Evolutionary conservation across 2,329 filamentous ascomycete genomes (phyloP).

Genomic region (Fusarium mundagurra): DNA sequence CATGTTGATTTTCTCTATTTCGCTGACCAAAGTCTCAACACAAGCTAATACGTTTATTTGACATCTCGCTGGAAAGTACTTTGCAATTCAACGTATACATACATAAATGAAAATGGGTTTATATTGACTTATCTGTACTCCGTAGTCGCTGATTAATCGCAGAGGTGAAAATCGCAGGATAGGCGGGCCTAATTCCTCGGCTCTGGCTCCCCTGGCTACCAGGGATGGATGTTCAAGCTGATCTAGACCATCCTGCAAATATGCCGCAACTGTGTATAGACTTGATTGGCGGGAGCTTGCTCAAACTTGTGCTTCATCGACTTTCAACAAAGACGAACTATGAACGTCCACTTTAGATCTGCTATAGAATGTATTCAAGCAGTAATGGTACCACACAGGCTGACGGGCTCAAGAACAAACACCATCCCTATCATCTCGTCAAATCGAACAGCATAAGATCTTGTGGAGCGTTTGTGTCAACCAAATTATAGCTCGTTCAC

Average conservation of each 20-base stretch:
- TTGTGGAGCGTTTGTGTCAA: constrained; percentile 31
- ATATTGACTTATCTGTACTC: not conserved
- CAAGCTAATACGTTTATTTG: not conserved
- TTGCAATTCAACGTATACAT: not conserved
- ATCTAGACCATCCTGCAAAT: constrained; percentile 39
- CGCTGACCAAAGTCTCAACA: not conserved
- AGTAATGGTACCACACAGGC: not conserved
- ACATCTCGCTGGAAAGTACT: not conserved
- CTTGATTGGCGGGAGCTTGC: constrained; percentile 37
- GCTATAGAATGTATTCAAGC: not conserved
- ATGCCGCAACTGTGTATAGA: constrained; percentile 35
- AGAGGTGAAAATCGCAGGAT: constrained; percentile 32
- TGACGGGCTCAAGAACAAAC: constrained; percentile 20
- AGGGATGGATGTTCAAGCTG: constrained; percentile 35
- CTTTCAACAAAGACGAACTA: too few species aligned
- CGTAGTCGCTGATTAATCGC: constrained; percentile 10
- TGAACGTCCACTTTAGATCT: not conserved
- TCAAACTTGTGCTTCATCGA: constrained; percentile 19
- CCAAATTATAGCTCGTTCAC: constrained; percentile 29
- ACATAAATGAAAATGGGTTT: not conserved
- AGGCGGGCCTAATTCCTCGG: constrained; percentile 43
- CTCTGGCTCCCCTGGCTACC: constrained; percentile 33
- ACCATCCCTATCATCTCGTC: constrained; percentile 34
- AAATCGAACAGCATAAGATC: constrained; percentile 19
- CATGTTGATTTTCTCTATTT: not conserved